These are phyloP conservation scores for Populus hybrid DNA, from an alignment of 441 rosid genomes.

Conservation along the genomic window DNA sequence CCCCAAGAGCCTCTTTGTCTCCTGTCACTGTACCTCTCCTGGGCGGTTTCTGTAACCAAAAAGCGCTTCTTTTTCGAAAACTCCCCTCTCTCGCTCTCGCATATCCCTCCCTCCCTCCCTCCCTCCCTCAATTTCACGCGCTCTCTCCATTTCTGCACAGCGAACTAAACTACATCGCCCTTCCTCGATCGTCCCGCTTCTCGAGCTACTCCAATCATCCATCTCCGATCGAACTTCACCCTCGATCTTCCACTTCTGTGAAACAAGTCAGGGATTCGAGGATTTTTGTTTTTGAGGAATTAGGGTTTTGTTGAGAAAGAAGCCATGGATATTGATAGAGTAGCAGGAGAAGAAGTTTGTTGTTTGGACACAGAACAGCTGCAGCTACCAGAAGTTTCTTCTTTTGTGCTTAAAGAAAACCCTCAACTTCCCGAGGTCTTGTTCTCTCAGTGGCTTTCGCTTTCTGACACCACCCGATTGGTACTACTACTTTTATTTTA, in stretches of 20 bases:
- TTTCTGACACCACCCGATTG: conserved; percentile 60
- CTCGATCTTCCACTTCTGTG: not conserved
- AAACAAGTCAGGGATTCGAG: not conserved
- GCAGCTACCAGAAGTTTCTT: conserved; percentile 70
- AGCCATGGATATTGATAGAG: conserved; percentile 46
- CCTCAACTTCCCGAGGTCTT: conserved; percentile 52
- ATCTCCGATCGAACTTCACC: not conserved
- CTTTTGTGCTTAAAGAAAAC: conserved; percentile 48
- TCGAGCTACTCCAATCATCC: not conserved
- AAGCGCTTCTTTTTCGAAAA: not conserved
- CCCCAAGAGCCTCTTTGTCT: not conserved
- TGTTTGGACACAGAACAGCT: conserved; percentile 59
- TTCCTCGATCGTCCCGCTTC: not conserved
- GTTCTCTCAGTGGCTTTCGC: conserved; percentile 88
- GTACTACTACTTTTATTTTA: conserved; percentile 29
- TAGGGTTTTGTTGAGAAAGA: conserved; percentile 5
- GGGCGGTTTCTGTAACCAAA: conserved; percentile 10
- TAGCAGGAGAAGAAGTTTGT: conserved; percentile 30
- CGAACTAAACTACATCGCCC: not conserved
- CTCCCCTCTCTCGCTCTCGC: not conserved
- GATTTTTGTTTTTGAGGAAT: not conserved
- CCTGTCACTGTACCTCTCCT: not conserved
- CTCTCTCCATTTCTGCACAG: not conserved
- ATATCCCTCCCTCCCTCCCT: not conserved
- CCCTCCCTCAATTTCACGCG: not conserved